A percentile compares a stretch with the other conserved stretches of the same genome.
Conservation (phyloP, 352 stramenopile genomes). For the Ophiocytium majus region DNA sequence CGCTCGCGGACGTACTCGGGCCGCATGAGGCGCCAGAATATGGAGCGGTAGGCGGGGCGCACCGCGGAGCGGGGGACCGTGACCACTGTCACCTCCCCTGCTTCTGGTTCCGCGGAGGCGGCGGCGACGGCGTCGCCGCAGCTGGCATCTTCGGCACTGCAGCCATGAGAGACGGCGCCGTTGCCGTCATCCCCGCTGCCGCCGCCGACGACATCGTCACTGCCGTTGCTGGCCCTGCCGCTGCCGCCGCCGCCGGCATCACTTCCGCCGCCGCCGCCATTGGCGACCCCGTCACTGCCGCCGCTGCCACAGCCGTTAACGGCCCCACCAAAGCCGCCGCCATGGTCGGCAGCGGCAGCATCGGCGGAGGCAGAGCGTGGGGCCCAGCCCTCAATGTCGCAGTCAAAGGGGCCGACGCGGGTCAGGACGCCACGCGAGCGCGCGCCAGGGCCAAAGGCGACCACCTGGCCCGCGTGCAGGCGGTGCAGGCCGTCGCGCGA, state of each 20-base stretch:
- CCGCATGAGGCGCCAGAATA: constrained; percentile 1
- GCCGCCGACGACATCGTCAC: too few relatives aligned
- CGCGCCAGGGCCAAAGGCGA: background rate
- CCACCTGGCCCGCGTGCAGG: background rate
- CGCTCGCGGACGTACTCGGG: background rate
- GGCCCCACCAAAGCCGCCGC: background rate
- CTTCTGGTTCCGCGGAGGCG: background rate
- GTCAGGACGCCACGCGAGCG: background rate
- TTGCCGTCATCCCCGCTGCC: too few relatives aligned
- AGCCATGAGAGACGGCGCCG: too few relatives aligned
- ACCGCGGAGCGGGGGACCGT: background rate
- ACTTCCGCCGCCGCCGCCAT: background rate
- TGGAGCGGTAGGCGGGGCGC: background rate
- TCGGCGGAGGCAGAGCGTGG: background rate
- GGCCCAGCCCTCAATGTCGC: background rate
- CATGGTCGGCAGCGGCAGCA: background rate
- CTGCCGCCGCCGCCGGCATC: background rate
- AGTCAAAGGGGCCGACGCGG: background rate
- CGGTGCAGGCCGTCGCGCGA: background rate
- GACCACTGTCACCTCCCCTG: background rate
- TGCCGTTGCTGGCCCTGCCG: background rate
- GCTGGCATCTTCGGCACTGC: too few relatives aligned
- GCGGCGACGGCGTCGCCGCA: too few relatives aligned
- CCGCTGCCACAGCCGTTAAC: background rate
- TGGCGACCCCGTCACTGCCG: background rate